Percentiles rank a stretch among this genome's conserved stretches.
Conservation (phyloP, 2,329 filamentous ascomycete genomes). For the Pseudogymnoascus destructans region DNA sequence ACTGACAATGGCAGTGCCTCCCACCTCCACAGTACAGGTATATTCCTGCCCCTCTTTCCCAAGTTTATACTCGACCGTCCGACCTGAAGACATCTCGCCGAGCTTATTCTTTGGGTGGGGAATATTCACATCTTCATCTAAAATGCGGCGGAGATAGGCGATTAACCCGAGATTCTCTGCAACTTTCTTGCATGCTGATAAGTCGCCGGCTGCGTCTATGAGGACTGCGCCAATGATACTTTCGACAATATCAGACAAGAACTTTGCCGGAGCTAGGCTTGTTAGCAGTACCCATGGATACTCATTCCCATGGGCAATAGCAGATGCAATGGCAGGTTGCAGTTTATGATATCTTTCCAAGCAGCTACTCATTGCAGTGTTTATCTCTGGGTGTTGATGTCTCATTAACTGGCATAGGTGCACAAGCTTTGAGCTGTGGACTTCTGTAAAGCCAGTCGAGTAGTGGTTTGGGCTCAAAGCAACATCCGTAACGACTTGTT, state of each 20-base stretch:
- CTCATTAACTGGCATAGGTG: conserved; percentile 61
- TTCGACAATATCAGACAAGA: conserved; percentile 76
- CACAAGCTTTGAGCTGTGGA: conserved; percentile 17
- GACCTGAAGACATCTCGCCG: conserved; percentile 40
- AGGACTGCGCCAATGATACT: conserved; percentile 69
- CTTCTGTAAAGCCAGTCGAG: conserved; percentile 5
- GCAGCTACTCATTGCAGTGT: neutral
- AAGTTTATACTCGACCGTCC: conserved; percentile 41
- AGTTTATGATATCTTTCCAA: neutral
- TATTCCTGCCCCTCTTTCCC: conserved; percentile 17
- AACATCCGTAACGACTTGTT: conserved; percentile 21
- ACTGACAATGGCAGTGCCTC: conserved; percentile 12
- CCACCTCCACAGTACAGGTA: conserved; percentile 8
- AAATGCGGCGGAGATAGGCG: conserved; percentile 44
- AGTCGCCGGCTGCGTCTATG: conserved; percentile 59
- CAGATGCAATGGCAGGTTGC: conserved; percentile 20
- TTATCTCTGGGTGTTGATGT: conserved; percentile 37
- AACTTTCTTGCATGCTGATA: conserved; percentile 46
- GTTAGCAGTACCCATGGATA: conserved; percentile 72
- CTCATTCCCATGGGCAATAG: conserved; percentile 34
- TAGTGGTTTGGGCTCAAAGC: neutral
- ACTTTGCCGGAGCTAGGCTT: conserved; percentile 55
- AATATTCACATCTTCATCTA: conserved; percentile 45
- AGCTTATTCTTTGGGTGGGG: conserved; percentile 57
- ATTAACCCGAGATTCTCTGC: conserved; percentile 53